Evolutionary conservation across 306 rosid genomes (phyloP), one percentile per base, ranked within the genome.

Genomic region (Pueraria montana): DNA sequence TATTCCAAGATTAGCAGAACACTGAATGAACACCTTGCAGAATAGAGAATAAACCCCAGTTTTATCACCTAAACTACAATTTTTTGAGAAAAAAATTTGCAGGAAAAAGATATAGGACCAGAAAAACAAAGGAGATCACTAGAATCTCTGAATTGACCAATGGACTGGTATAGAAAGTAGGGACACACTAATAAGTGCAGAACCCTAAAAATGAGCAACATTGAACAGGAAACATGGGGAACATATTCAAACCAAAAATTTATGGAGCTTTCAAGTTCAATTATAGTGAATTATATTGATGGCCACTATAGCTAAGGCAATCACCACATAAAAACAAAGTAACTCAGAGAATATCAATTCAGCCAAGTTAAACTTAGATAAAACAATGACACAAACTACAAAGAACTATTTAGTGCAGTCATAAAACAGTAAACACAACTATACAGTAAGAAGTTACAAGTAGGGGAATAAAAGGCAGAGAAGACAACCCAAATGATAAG

Each of bases 401-500:
- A 53, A 34, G 13, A 74, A 43, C 43, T 4, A 66, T 27, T 16
- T 17, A 53, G 10, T 6, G 65, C 43, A 55, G 24, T 20, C 42
- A 55, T 12, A 14, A 42, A 12, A 36, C 17, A 32, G 42, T 1
- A 62, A 62, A 76, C 72, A 18, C 59, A 75, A 58, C 16, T 18
- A 45, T 18, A 20, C 13, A 64, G 6, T 8, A 53, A 80, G 16
- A 52, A 21, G 11, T 32, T 43, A 30, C n/a, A 78, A 65, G 56
- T 13, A 17, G 24, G 16, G 26, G 70, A 20, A 27, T 4, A 67
- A 36, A 26, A n/a, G 30, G 80, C 2, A 69, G 20, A 81, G 83
- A 70, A 75, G 61, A 27, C 80, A 91, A 96, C 99, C 99, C 97
- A 90, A 91, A 94, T 40, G 96, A 91, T 77, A 96, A 87, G 87